These are phyloP conservation scores for Rhodotorula sp. DNA, from an alignment of 1,284 basidiomycete species.

Conservation along the genomic window DNA sequence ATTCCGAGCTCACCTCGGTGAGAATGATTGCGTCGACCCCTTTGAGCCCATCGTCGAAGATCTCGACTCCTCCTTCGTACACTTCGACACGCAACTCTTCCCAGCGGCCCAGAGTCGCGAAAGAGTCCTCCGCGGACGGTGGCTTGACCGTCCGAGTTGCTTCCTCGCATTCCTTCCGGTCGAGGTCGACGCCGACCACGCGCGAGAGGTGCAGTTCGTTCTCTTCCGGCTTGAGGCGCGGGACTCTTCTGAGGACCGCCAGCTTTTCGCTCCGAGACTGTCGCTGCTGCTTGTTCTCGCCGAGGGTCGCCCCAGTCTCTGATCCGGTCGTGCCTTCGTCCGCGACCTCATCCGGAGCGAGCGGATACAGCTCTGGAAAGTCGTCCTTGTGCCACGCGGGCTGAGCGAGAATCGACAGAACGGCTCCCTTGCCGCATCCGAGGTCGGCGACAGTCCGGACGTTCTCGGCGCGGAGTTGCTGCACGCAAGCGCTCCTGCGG, in stretches of 20 bases:
- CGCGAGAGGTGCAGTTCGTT: conserved; percentile 59
- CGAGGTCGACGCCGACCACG: conserved; percentile 69
- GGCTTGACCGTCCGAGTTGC: conserved; percentile 52
- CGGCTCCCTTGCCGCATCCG: conserved; percentile 73
- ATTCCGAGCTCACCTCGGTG: conserved; percentile 70
- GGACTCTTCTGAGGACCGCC: conserved; percentile 17
- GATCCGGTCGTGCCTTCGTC: background rate
- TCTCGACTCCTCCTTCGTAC: conserved; percentile 78
- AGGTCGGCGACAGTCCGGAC: conserved; percentile 68
- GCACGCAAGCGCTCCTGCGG: conserved; percentile 67
- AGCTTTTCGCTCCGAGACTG: conserved; percentile 3
- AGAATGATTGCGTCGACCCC: conserved; percentile 78
- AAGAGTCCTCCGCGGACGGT: background rate
- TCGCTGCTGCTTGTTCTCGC: background rate
- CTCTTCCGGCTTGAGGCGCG: background rate
- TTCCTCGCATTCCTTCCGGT: conserved; percentile 55
- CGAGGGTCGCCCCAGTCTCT: background rate
- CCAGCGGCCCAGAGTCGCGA: conserved; percentile 57
- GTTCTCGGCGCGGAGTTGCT: conserved; percentile 60
- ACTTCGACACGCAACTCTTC: conserved; percentile 68
- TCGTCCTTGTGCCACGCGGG: conserved; percentile 64
- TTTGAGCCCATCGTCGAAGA: conserved; percentile 68
- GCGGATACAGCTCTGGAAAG: conserved; percentile 28
- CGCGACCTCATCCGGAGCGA: background rate
- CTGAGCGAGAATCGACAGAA: conserved; percentile 66